Evolutionary conservation across 2,329 filamentous ascomycete species (phyloP).

Genomic region (Ustulina deusta): DNA sequence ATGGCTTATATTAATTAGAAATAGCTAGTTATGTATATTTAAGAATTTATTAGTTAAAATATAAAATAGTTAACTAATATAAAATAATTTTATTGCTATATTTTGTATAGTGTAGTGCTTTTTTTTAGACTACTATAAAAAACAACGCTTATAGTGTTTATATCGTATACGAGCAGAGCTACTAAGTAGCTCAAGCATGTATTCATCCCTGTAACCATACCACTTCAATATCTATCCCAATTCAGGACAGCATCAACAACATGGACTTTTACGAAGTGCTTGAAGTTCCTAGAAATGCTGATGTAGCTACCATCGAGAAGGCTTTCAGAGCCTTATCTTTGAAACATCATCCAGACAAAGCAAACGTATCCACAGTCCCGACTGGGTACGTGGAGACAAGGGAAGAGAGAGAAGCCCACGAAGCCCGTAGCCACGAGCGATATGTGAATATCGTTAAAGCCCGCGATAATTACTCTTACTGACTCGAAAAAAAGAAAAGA

Average conservation of each 20-base stretch:
- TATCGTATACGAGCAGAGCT: too few relatives aligned
- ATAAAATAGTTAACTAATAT: too few relatives aligned
- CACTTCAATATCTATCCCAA: too few relatives aligned
- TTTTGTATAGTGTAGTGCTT: too few relatives aligned
- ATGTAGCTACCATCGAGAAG: conserved; percentile 10
- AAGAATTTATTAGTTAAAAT: too few relatives aligned
- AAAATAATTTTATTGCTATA: too few relatives aligned
- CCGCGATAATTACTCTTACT: conserved; percentile 11
- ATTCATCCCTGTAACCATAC: too few relatives aligned
- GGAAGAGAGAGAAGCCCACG: not conserved
- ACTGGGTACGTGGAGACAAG: not conserved
- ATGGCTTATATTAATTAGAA: too few relatives aligned
- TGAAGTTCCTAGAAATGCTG: not conserved
- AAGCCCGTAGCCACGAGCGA: conserved; percentile 18
- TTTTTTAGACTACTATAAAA: too few relatives aligned
- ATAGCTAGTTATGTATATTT: too few relatives aligned
- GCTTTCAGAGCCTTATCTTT: conserved; percentile 20
- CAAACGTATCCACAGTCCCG: conserved; percentile 7
- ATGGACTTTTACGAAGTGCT: conserved; percentile 24
- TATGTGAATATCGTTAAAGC: conserved; percentile 1
- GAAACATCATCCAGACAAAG: conserved; percentile 15
- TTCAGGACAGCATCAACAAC: not conserved
- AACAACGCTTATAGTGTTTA: too few relatives aligned
- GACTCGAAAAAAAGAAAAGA: not conserved
- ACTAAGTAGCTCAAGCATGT: too few relatives aligned